Evolutionary conservation across 495 filamentous ascomycete species (phyloP), one percentile per base, ranked within the genome.

Genomic region (Penicillium daleae): DNA sequence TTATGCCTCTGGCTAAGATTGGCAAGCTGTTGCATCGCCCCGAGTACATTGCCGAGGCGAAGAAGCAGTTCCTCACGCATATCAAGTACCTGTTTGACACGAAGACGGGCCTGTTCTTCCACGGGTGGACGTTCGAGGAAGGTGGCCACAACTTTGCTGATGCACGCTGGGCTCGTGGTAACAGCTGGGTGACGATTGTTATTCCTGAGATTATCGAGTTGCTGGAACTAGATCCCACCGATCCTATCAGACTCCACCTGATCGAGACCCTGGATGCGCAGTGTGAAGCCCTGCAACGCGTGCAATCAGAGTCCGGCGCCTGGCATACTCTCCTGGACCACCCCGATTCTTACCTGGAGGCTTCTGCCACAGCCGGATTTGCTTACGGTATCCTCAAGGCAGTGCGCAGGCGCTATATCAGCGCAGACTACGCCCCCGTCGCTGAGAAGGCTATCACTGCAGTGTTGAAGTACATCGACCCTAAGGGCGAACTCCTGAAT

Each of bases 361-460:
- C 86, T 17, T 90, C 87, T 24, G 90, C 90, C 8, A 90, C 89
- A 1, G 90, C 90, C 0, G 89, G 90, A 0, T 91, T 92, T 60
- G 89, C 89, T 19, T 91, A 86, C 66, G 90, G 90, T 1, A 87
- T 92, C 4, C 74, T 92, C 17, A 92, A 92, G 65, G 89, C 85
- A 2, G 78, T 85, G 56, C 75, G 89, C 39, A 88, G 87, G 77
- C 75, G 86, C 50, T 90, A 90, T 64, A 80, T 92, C n/a, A 75
- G 77, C 4, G 65, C 75, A 15, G 63, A 81, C 32, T 86, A 81
- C 54, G 57, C 71, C 33, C 64, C 68, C 6, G 80, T 85, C 7
- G 89, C 86, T 0, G 73, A 88, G 21, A 83, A 78, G 69, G 90
- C 89, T 0, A 78, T 89, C 13, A 75, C 77, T 51, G 86, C 85